These are phyloP conservation scores for Chlorella sp. DNA, from an alignment of 139 green algal genomes.

Conservation along the genomic window DNA sequence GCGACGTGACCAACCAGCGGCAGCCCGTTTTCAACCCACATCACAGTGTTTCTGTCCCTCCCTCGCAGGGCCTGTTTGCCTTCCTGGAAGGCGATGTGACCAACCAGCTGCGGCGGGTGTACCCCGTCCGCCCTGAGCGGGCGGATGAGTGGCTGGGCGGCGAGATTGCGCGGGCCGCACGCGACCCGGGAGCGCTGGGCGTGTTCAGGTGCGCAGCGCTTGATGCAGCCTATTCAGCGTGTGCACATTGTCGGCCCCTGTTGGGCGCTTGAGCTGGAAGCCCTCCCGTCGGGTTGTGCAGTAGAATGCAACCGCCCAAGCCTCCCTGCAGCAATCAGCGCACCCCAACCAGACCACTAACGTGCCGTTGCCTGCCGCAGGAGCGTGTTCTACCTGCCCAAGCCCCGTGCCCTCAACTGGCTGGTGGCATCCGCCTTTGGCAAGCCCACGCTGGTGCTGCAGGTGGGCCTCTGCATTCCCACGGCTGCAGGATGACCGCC, in stretches of 20 bases:
- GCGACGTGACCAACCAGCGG: constrained; percentile 60
- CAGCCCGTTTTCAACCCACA: no score
- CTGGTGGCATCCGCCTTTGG: constrained; percentile 74
- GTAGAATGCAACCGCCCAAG: no score
- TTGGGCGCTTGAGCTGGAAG: no score
- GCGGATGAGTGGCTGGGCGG: constrained; percentile 86
- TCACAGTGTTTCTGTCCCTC: background rate
- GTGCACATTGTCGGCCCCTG: no score
- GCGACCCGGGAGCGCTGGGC: constrained; percentile 68
- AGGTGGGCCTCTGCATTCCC: constrained; percentile 48
- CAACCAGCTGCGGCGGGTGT: constrained; percentile 73
- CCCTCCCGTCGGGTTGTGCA: no score
- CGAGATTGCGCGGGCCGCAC: constrained; percentile 80
- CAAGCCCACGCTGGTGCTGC: constrained; percentile 81
- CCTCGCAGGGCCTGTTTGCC: constrained; percentile 55
- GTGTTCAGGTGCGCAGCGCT: constrained; percentile 78
- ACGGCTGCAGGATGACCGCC: no score
- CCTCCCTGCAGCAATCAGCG: no score
- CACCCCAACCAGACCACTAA: no score
- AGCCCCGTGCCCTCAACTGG: constrained; percentile 85
- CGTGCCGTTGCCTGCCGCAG: constrained; percentile 23
- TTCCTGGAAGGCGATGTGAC: constrained; percentile 72
- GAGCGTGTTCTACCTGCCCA: constrained; percentile 90
- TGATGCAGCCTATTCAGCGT: no score
- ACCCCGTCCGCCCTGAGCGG: constrained; percentile 71